Base-by-base conservation (phyloP, 345 rosid genomes). In the Physaria fendleri region DNA sequence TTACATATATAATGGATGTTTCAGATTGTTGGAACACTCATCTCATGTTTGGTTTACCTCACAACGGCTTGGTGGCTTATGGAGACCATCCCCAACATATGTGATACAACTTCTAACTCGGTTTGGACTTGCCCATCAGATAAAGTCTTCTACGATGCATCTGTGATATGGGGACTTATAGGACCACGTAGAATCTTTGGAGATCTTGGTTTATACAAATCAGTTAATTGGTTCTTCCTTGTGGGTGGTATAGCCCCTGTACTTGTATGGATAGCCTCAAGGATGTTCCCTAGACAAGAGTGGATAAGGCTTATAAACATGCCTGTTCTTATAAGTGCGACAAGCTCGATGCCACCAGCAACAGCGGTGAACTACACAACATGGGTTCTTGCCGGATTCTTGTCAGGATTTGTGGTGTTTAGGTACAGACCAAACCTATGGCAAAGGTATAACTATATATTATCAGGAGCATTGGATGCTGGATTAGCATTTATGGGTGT, bases 401-500 rank as follows among this genome's bases (percentile, higher is more conserved):
- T 93, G 9, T 93, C 99, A 0, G 97, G 99, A 8, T 93, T 79
- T 37, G 92, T 93, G 33, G 78, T 77, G 53, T 93, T 79, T 45
- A 72, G 99, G 62, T 89, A 83, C 60, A 66, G 74, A 45, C 95
- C 97, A 2, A 84, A 80, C 13, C 49, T 85, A 59, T 93, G 99
- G 99, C 82, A 74, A 63, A 65, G 89, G 44, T 87, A 89, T 77
- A 93, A 93, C 37, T 93, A 93, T 66, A 91, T 89, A 10, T 78
- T 93, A 23, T 93, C 99, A 0, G 99, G 99, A n/a, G 66, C 95
- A 27, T 58, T 93, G 29, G 97, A 93, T 71, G 97, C 97, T 21
- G 97, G 99, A 9, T 77, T 93, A 46, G 99, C 99, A 6, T 93
- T 87, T 66, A 89, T 93, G 99, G 99, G 92, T 4, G 97, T 93